A percentile compares a stretch with the other conserved stretches of the same genome.
Conservation (phyloP, 176 grass and related monocot genomes). For the Zoysia japonica region DNA sequence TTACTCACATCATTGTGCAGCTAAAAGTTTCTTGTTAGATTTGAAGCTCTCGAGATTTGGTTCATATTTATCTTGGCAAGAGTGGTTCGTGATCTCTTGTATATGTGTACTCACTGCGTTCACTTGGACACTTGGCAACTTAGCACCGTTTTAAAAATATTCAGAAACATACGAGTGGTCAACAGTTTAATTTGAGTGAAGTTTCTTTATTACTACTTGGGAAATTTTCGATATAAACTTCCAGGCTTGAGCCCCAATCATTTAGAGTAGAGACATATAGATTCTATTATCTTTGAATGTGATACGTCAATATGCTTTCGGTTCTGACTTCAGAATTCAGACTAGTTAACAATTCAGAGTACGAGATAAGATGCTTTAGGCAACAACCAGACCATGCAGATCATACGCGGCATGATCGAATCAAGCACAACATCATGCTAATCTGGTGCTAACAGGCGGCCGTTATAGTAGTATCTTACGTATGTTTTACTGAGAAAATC, state of each 20-base stretch:
- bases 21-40: too few species aligned
- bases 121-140: neutral
- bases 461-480: neutral
- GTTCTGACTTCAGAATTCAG: neutral
- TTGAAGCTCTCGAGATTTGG: neutral
- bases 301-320: slow-evolving; percentile 1
- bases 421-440: neutral
- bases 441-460: neutral
- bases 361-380: neutral
- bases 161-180: too few species aligned
- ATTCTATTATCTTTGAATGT: neutral
- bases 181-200: too few species aligned
- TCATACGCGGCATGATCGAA: neutral
- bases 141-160: neutral
- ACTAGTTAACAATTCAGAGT: neutral
- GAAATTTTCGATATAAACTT: neutral
- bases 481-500: neutral
- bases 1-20: neutral
- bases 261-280: neutral
- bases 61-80: neutral
- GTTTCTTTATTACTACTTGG: too few species aligned
- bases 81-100: neutral
- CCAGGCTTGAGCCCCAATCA: slow-evolving; percentile 3
- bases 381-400: neutral
- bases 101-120: neutral